Conservation (phyloP, 345 rosid genomes). For the Psidium friedrichsthalianum region DNA sequence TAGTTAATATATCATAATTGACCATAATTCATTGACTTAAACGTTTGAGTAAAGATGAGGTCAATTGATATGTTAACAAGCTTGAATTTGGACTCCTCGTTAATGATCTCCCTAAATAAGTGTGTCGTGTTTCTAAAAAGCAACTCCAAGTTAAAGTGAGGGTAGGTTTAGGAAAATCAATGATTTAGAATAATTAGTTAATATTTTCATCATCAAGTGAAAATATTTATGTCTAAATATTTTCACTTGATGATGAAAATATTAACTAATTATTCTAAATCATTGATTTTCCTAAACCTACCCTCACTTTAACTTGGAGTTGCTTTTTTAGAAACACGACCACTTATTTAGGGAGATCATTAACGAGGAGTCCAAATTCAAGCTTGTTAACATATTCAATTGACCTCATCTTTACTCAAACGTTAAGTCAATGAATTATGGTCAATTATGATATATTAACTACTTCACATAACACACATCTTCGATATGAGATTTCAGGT, state of each 20-base stretch:
- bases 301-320: background rate
- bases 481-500: background rate
- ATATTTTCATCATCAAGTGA: background rate
- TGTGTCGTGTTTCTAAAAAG: too few species aligned
- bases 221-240: background rate
- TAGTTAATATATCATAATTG: background rate
- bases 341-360: background rate
- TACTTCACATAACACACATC: background rate
- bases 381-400: background rate
- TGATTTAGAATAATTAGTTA: background rate
- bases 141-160: background rate
- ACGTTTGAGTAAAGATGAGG: background rate
- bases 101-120: background rate
- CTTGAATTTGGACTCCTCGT: background rate
- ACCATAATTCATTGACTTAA: background rate
- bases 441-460: background rate
- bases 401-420: background rate
- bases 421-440: background rate
- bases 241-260: background rate
- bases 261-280: background rate
- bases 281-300: background rate
- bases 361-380: background rate
- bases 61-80: accelerated
- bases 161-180: background rate
- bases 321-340: too few species aligned